Conservation (phyloP, 305 asterid genomes). For the Fraxinus xanthoxyloides region DNA sequence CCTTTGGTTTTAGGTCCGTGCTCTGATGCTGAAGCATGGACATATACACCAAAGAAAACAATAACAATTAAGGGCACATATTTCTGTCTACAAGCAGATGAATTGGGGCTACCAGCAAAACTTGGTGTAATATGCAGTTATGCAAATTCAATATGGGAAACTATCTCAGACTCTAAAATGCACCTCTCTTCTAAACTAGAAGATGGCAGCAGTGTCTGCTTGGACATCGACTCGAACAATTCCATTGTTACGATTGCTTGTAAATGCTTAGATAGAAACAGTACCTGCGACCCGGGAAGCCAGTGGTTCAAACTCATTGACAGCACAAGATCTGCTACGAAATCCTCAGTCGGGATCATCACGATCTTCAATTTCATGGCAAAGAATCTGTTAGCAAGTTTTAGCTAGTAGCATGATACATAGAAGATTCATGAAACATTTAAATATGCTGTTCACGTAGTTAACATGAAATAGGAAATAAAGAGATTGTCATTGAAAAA, state of each 20-base stretch:
- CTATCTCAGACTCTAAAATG: slow-evolving; percentile 80
- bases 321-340: slow-evolving; percentile 54
- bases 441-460: not conserved
- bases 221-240: slow-evolving; percentile 66
- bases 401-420: slow-evolving; percentile 19
- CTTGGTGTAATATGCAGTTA: slow-evolving; percentile 56
- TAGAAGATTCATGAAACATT: not conserved
- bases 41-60: slow-evolving; percentile 45
- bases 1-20: slow-evolving; percentile 75
- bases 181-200: slow-evolving; percentile 70
- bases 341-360: slow-evolving; percentile 25
- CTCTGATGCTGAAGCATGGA: slow-evolving; percentile 76
- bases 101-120: slow-evolving; percentile 59
- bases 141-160: slow-evolving; percentile 64
- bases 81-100: slow-evolving; percentile 66
- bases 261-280: slow-evolving; percentile 59
- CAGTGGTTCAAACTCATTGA: slow-evolving; percentile 92
- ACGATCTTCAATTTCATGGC: slow-evolving; percentile 33
- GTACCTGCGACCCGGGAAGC: slow-evolving; percentile 74
- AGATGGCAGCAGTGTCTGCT: slow-evolving; percentile 60
- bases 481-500: not conserved
- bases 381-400: slow-evolving; percentile 33
- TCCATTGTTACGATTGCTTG: slow-evolving; percentile 61
- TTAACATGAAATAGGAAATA: not conserved
- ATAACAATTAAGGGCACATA: slow-evolving; percentile 58